phyloP scores from a whole-genome alignment of 441 rosid genomes.

The Erysimum cheiri region DNA sequence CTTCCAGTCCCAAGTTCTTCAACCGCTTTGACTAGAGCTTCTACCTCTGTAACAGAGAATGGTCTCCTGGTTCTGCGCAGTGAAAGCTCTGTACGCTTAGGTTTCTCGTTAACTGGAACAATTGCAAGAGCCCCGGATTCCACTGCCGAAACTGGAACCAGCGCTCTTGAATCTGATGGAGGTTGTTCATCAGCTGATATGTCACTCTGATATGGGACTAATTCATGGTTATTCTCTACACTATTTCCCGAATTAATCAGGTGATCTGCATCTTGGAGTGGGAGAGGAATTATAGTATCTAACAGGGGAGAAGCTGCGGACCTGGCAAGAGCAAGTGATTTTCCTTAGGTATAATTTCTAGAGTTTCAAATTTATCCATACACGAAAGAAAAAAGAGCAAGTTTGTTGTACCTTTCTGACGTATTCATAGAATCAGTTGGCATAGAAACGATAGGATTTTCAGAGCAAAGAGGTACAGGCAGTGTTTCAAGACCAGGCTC shows the following conservation, averaged over 20 bases:
- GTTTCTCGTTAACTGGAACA: slow-evolving; percentile 51
- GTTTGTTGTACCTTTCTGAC: slow-evolving; percentile 40
- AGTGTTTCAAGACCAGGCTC: slow-evolving; percentile 53
- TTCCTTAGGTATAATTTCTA: slow-evolving; percentile 31
- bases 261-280: slow-evolving; percentile 34
- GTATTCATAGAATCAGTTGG: slow-evolving; percentile 23
- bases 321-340: slow-evolving; percentile 54
- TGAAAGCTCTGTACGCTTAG: slow-evolving; percentile 54
- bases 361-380: slow-evolving; percentile 17
- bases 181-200: slow-evolving; percentile 46
- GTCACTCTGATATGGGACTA: slow-evolving; percentile 48
- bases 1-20: slow-evolving; percentile 82
- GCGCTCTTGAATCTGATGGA: slow-evolving; percentile 53
- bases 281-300: slow-evolving; percentile 48
- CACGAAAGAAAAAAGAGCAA: slow-evolving; percentile 6
- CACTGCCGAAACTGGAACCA: slow-evolving; percentile 56
- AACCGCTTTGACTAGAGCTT: slow-evolving; percentile 73
- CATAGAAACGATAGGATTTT: slow-evolving; percentile 42
- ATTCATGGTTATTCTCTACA: slow-evolving; percentile 50
- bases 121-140: slow-evolving; percentile 47
- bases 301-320: slow-evolving; percentile 50
- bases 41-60: slow-evolving; percentile 74
- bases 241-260: slow-evolving; percentile 38
- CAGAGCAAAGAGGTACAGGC: slow-evolving; percentile 46
- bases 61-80: slow-evolving; percentile 79